Evolutionary conservation across 2,329 filamentous ascomycete species (phyloP).

Genomic region (Colletotrichum sp.): DNA sequence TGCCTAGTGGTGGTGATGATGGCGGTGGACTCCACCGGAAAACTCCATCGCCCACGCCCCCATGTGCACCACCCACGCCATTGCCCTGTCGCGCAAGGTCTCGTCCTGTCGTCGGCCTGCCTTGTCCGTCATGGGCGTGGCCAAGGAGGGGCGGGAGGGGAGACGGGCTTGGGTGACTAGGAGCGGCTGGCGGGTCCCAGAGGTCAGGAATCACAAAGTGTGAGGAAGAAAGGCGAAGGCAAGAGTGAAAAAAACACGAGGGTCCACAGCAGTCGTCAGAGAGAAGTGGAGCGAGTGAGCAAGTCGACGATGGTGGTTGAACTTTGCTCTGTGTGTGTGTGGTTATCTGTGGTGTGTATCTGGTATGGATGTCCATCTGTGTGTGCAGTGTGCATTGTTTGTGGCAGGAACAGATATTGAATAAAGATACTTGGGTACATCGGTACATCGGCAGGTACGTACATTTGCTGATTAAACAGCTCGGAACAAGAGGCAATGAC

Average conservation of each 20-base stretch:
- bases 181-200: background rate
- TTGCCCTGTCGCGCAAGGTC: background rate
- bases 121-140: background rate
- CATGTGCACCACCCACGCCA: background rate
- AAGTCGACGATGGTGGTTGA: background rate
- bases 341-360: background rate
- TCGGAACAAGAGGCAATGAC: background rate
- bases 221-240: background rate
- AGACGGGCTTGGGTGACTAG: background rate
- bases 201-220: background rate
- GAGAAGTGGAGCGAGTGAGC: constrained; percentile 11
- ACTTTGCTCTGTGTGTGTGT: background rate
- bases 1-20: background rate
- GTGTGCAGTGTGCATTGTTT: background rate
- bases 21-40: background rate
- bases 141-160: background rate
- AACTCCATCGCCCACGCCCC: background rate
- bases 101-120: background rate
- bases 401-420: background rate
- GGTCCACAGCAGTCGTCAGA: constrained; percentile 17
- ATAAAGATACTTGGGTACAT: background rate
- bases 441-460: background rate
- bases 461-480: background rate
- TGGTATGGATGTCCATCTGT: background rate
- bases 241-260: constrained; percentile 5